Evolutionary conservation across 768 basidiomycete species (phyloP).

Genomic region (Cyclocybe aegerita): DNA sequence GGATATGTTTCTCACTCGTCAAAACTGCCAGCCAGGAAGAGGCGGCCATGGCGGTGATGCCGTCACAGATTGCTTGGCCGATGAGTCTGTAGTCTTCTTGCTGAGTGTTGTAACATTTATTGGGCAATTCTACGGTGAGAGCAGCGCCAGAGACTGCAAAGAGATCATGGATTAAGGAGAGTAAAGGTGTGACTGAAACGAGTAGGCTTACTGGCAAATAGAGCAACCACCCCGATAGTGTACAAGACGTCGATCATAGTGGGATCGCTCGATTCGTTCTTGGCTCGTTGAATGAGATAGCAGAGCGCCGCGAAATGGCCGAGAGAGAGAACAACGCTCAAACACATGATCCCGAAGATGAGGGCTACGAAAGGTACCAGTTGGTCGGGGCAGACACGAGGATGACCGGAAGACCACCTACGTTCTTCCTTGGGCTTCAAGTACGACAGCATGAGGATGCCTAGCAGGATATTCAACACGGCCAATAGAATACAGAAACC

Average conservation of each 20-base stretch:
- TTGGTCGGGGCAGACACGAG: neutral
- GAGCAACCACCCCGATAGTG: constrained; percentile 21
- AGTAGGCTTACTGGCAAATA: constrained; percentile 24
- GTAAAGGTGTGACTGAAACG: neutral
- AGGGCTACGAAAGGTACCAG: constrained; percentile 15
- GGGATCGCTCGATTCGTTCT: constrained; percentile 25
- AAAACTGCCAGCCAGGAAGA: constrained; percentile 25
- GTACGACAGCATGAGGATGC: constrained; percentile 26
- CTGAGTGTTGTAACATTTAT: constrained; percentile 23
- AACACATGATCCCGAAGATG: constrained; percentile 25
- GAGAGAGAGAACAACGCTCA: constrained; percentile 24
- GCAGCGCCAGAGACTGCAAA: constrained; percentile 22
- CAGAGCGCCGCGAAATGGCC: constrained; percentile 28
- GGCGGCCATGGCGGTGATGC: constrained; percentile 26
- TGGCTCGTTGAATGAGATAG: constrained; percentile 27
- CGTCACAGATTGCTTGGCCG: constrained; percentile 21
- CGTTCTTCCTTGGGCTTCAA: constrained; percentile 30
- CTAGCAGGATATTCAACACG: constrained; percentile 24
- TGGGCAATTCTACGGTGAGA: constrained; percentile 25
- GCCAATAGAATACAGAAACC: constrained; percentile 20
- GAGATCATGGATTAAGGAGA: neutral
- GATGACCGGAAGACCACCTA: constrained; percentile 1
- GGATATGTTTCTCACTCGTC: constrained; percentile 18
- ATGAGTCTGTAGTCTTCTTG: constrained; percentile 22
- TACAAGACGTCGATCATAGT: constrained; percentile 21